phyloP scores from a whole-genome alignment of 371 early-diverging fungal genomes.

The Syncephalastrum sp. region DNA sequence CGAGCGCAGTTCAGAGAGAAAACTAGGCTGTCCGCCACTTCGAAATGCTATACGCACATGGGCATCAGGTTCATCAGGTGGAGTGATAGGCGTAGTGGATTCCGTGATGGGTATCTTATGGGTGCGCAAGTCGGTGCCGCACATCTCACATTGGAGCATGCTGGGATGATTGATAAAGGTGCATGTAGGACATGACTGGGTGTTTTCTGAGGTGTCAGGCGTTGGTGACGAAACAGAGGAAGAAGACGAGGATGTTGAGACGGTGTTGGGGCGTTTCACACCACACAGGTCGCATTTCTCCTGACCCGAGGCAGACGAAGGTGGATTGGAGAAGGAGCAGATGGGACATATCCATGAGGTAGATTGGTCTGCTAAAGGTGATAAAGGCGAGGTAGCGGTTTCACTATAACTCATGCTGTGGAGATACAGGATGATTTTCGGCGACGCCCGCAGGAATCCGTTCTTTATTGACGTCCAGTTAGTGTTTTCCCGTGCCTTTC shows the following conservation, averaged over 20 bases:
- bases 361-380: conserved; percentile 4
- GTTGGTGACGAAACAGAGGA: not conserved
- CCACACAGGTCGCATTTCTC: conserved; percentile 77
- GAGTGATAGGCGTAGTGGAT: conserved; percentile 11
- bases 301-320: conserved; percentile 3
- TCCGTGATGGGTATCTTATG: conserved; percentile 17
- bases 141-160: conserved; percentile 79
- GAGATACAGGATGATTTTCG: conserved; percentile 59
- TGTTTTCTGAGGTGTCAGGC: conserved; percentile 11
- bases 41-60: conserved; percentile 78
- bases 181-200: conserved; percentile 64
- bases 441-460: conserved; percentile 67
- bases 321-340: conserved; percentile 66
- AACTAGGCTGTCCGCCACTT: conserved; percentile 62
- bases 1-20: conserved; percentile 57
- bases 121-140: conserved; percentile 53
- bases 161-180: conserved; percentile 86
- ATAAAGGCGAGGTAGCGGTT: conserved; percentile 11
- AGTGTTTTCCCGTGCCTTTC: not conserved
- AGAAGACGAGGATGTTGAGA: not conserved
- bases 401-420: conserved; percentile 19
- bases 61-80: conserved; percentile 4
- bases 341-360: conserved; percentile 74
- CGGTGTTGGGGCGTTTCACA: conserved; percentile 34
- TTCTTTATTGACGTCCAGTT: conserved; percentile 16